A percentile compares a stretch with the other conserved stretches of the same genome.
These are phyloP conservation scores for Hysterangium stoloniferum DNA, from an alignment of 768 basidiomycete species.

Conservation along the genomic window DNA sequence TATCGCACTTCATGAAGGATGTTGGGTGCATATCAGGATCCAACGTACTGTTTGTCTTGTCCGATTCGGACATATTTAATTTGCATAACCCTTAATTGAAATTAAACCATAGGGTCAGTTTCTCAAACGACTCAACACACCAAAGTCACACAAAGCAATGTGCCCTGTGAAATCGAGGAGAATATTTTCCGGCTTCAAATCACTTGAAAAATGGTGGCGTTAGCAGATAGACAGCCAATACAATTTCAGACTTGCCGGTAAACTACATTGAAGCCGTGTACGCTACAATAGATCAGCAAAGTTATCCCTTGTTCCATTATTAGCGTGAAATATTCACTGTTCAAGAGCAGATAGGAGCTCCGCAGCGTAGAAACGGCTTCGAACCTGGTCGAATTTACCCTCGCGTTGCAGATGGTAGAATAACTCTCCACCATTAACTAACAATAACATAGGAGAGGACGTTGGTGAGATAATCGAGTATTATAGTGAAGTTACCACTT, in stretches of 20 bases:
- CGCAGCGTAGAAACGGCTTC: slow-evolving; percentile 97
- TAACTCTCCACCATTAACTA: slow-evolving; percentile 94
- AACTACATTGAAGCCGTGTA: slow-evolving; percentile 97
- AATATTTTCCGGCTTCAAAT: slow-evolving; percentile 98
- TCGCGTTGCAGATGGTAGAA: slow-evolving; percentile 97
- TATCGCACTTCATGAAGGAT: slow-evolving; percentile 24
- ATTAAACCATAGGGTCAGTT: too few relatives aligned
- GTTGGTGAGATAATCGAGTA: background rate
- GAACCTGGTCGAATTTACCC: slow-evolving; percentile 89
- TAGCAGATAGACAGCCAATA: too few relatives aligned
- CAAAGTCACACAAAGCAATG: slow-evolving; percentile 97
- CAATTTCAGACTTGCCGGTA: slow-evolving; percentile 88
- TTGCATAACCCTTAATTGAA: slow-evolving; percentile 80
- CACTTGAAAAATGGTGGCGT: slow-evolving; percentile 41
- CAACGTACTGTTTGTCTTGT: slow-evolving; percentile 88
- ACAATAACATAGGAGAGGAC: background rate
- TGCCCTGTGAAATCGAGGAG: slow-evolving; percentile 95
- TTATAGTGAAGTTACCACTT: slow-evolving; percentile 19
- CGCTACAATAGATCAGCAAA: slow-evolving; percentile 8
- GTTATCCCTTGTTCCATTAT: background rate
- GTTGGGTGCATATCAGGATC: slow-evolving; percentile 4
- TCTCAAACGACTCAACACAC: slow-evolving; percentile 36
- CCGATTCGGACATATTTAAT: slow-evolving; percentile 94
- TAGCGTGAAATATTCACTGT: slow-evolving; percentile 36
- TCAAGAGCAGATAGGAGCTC: slow-evolving; percentile 92